Conservation (phyloP, 2,329 filamentous ascomycete genomes). For the Pseudogymnoascus sp. region DNA sequence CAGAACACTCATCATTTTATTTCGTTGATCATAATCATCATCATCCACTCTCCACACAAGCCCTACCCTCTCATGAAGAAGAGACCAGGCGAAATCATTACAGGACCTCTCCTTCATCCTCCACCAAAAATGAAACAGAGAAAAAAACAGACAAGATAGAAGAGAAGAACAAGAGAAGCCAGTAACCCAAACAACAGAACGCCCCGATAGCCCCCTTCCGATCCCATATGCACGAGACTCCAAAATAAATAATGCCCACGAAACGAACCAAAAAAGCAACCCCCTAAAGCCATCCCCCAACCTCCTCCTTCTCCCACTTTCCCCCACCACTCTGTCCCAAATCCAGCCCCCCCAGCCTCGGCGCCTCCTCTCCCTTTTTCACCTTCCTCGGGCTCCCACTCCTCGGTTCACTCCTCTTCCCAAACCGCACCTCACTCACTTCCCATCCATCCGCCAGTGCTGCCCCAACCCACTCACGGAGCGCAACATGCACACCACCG, state of each 20-base stretch:
- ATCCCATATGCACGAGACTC: slow-evolving; percentile 4
- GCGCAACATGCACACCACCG: slow-evolving; percentile 76
- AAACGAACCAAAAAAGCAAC: neutral
- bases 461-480: slow-evolving; percentile 84
- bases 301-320: slow-evolving; percentile 11
- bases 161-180: neutral
- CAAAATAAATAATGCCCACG: neutral
- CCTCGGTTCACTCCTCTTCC: slow-evolving; percentile 43
- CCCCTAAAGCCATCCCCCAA: slow-evolving; percentile 11
- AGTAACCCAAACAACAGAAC: neutral
- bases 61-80: neutral
- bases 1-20: neutral
- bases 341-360: slow-evolving; percentile 52
- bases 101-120: neutral
- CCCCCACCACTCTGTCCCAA: slow-evolving; percentile 35
- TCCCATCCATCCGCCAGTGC: slow-evolving; percentile 85
- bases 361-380: slow-evolving; percentile 45
- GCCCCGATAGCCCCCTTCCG: neutral
- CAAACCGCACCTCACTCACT: slow-evolving; percentile 69
- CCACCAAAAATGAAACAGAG: neutral
- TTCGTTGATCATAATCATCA: slow-evolving; percentile 2
- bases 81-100: slow-evolving; percentile 4
- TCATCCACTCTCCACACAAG: neutral
- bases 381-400: slow-evolving; percentile 33
- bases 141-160: slow-evolving; percentile 7